These are phyloP conservation scores for Viridothelium virens DNA, from an alignment of 495 filamentous ascomycete genomes.

Conservation along the genomic window DNA sequence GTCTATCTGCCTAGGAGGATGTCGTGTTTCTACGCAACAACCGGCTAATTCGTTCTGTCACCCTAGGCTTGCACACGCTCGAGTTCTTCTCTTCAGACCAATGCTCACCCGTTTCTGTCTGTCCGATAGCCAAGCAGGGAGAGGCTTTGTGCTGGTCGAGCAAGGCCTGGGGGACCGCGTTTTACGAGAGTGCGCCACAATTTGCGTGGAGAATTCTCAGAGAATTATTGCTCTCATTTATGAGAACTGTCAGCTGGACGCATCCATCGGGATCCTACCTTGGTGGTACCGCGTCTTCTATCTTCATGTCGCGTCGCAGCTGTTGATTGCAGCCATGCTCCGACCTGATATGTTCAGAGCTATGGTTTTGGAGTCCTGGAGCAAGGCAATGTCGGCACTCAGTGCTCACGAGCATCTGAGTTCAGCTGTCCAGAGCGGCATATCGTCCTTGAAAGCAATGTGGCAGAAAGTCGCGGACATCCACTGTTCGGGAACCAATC, in stretches of 20 bases:
- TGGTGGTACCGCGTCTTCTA: conserved; percentile 3
- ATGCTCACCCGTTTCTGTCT: conserved; percentile 4
- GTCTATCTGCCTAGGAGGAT: background rate
- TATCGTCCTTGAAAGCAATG: background rate
- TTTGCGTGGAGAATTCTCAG: conserved; percentile 4
- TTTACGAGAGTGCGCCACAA: background rate
- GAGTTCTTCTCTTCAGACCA: background rate
- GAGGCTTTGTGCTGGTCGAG: background rate
- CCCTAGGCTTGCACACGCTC: background rate
- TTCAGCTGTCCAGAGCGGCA: background rate
- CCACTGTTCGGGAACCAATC: background rate
- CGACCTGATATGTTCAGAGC: background rate
- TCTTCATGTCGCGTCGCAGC: background rate
- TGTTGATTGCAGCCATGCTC: background rate
- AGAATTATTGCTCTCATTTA: background rate
- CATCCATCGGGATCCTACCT: background rate
- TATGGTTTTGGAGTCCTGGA: background rate
- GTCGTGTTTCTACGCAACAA: background rate
- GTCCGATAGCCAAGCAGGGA: background rate
- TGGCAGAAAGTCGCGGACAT: conserved; percentile 4
- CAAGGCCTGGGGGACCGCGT: background rate
- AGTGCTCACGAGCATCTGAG: conserved; percentile 4
- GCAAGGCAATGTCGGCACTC: background rate
- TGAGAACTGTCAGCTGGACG: background rate
- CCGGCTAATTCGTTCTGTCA: background rate